Evolutionary conservation across 768 basidiomycete genomes (phyloP).

Genomic region (Galerina sulciceps): DNA sequence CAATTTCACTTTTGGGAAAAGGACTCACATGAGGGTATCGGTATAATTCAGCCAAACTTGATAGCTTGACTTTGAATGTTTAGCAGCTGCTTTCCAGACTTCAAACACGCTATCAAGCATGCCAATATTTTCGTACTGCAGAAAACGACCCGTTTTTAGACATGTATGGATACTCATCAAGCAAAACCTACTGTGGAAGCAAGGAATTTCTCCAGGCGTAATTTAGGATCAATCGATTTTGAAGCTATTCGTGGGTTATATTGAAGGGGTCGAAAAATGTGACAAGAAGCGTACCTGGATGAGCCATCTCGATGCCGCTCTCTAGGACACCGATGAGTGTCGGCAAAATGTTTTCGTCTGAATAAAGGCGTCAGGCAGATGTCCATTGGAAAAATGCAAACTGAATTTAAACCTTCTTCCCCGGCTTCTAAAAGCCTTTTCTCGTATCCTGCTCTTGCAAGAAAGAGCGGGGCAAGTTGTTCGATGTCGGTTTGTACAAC

Average conservation of each 20-base stretch:
- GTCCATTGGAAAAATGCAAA: background rate
- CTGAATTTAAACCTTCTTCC: constrained; percentile 37
- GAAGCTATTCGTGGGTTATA: constrained; percentile 46
- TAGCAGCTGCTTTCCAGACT: constrained; percentile 69
- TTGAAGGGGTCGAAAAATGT: background rate
- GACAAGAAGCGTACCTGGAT: constrained; percentile 46
- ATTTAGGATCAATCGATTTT: constrained; percentile 70
- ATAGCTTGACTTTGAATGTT: constrained; percentile 73
- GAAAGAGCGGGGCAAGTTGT: constrained; percentile 62
- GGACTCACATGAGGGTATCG: constrained; percentile 70
- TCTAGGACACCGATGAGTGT: constrained; percentile 62
- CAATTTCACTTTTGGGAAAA: background rate
- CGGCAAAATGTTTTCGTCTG: constrained; percentile 53
- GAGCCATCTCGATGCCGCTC: constrained; percentile 65
- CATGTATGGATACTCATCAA: background rate
- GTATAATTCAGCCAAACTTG: constrained; percentile 77
- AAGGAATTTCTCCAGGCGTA: constrained; percentile 85
- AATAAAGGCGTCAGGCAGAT: background rate
- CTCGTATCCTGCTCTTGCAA: constrained; percentile 70
- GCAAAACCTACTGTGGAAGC: constrained; percentile 65
- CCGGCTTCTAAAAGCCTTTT: constrained; percentile 55
- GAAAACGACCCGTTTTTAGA: background rate
- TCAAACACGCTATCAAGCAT: constrained; percentile 58
- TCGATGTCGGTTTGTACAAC: constrained; percentile 64
- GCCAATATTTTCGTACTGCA: constrained; percentile 51